phyloP scores from a whole-genome alignment of 2,329 filamentous ascomycete genomes.

The Neophaeococcomyces mojaviensis region DNA sequence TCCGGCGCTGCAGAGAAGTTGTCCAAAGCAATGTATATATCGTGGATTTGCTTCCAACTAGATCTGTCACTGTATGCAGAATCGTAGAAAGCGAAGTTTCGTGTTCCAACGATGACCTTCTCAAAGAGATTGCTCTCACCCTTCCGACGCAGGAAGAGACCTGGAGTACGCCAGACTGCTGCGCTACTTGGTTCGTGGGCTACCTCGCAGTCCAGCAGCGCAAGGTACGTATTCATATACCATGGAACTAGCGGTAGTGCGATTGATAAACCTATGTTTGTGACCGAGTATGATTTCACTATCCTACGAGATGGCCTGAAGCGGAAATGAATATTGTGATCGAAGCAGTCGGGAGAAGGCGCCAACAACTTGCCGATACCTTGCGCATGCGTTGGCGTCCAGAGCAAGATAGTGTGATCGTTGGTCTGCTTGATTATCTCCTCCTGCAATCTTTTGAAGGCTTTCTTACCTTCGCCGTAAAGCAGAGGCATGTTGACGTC shows the following conservation, averaged over 20 bases:
- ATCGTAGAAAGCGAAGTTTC: not conserved
- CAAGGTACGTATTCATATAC: slow-evolving; percentile 16
- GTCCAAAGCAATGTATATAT: not conserved
- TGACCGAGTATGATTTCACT: slow-evolving; percentile 9
- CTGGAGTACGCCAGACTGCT: not conserved
- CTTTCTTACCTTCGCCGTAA: slow-evolving; percentile 32
- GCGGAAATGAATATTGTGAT: not conserved
- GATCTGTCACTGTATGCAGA: not conserved
- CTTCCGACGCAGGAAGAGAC: not conserved
- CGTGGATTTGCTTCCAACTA: not conserved
- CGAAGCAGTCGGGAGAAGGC: slow-evolving; percentile 1
- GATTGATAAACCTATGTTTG: slow-evolving; percentile 16
- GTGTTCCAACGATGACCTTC: not conserved
- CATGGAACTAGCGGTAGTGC: slow-evolving; percentile 13
- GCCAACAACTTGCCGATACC: slow-evolving; percentile 1
- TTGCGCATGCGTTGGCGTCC: not conserved
- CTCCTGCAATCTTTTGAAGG: slow-evolving; percentile 21
- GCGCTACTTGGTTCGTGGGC: not conserved
- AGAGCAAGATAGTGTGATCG: slow-evolving; percentile 16
- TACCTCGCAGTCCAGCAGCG: slow-evolving; percentile 11
- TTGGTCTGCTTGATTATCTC: slow-evolving; percentile 15
- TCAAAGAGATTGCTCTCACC: not conserved
- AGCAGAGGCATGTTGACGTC: slow-evolving; percentile 38
- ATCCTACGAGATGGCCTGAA: not conserved
- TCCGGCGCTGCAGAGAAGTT: not conserved